phyloP scores from a whole-genome alignment of 148 eudicot genomes.

The Chenopodium berlandieri region DNA sequence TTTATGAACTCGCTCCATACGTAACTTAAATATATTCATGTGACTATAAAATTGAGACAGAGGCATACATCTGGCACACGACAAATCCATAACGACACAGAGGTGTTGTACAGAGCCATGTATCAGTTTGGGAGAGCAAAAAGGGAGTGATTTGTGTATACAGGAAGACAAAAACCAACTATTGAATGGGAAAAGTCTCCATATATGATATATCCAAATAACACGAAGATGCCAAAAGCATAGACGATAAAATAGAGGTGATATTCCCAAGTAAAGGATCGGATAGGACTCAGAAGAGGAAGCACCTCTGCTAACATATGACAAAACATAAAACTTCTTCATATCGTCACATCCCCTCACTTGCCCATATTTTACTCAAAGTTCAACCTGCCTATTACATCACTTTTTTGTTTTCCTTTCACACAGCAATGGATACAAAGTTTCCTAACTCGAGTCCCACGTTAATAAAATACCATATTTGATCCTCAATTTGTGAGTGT shows the following conservation, averaged over 20 bases:
- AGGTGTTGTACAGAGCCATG: background rate
- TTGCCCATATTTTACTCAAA: background rate
- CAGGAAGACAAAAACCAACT: background rate
- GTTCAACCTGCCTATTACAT: background rate
- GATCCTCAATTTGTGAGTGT: no score
- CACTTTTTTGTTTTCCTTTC: background rate
- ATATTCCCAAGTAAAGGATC: conserved; percentile 1
- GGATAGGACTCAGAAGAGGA: background rate
- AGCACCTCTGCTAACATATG: background rate
- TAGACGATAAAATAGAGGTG: background rate
- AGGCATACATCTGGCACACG: background rate
- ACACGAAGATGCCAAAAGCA: background rate
- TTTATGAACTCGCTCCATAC: no score
- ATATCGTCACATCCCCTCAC: background rate
- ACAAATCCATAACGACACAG: background rate
- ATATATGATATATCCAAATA: background rate
- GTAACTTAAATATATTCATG: no score
- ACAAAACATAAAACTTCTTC: background rate
- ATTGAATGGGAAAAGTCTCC: background rate
- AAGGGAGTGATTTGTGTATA: background rate
- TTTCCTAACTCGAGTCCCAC: background rate
- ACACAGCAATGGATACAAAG: background rate
- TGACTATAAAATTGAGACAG: background rate
- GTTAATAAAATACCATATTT: no score
- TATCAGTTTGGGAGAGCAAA: background rate